Evolutionary conservation across 2,329 filamentous ascomycete genomes (phyloP), one percentile per base, ranked within the genome.

Genomic region (Botrytis galanthina): DNA sequence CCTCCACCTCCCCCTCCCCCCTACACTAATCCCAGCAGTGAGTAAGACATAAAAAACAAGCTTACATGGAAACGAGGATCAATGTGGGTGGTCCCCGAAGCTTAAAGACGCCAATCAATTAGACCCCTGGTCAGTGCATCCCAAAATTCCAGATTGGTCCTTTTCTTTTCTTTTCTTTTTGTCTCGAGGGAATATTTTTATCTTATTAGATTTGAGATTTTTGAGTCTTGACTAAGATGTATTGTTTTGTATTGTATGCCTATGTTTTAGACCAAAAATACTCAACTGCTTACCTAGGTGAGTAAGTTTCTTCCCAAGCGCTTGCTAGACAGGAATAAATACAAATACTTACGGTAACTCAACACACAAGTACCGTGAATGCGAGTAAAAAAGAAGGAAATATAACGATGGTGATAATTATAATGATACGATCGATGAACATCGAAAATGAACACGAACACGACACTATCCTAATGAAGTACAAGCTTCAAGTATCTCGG

Each of bases 41-140:
- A 67, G 51, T 67, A 67, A 57, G 44, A 46, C 62, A 42, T 54
- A n/a, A 68, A n/a, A 54, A 54, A 32, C 62, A 64, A 64, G 46
- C 64, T 54, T 57, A 67, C 60, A 68, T 57, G n/a, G 22, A 57
- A 57, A 59, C 61, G 39, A 67, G 70, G 48, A 60, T 72, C 46
- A 46, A 37, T 46, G 57, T 60, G 57, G 61, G 32, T 57, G 60
- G 70, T 72, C 70, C 70, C 70, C 70, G 70, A 72, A 72, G 70
- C 70, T 72, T 67, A 67, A 67, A 72, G 46, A 72, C 70, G 70
- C 70, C 70, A 72, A 72, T 72, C 48, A 72, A 72, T 4, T 42
- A 60, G 32, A 59, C 46, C 70, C 70, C 70, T 71, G 46, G 70
- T 57, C 70, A 39, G 39, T 71, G 70, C 70, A 46, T 71, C 9